Conservation (phyloP, 176 grass and related monocot species). For the Oryza glumipatula region DNA sequence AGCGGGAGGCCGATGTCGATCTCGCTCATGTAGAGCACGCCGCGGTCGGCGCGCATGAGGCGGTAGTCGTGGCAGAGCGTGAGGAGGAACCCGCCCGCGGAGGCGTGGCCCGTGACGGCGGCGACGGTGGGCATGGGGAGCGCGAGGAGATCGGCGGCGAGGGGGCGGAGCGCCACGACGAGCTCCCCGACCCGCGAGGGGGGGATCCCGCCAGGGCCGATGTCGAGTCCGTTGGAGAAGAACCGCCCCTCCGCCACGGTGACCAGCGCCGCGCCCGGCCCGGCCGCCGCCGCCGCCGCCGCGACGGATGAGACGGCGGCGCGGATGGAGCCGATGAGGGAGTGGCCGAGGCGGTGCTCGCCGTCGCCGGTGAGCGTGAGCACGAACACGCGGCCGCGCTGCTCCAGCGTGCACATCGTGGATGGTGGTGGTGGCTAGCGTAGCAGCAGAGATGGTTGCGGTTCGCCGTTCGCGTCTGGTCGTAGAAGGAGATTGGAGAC, state of each 20-base stretch:
- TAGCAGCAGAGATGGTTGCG: no score
- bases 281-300: slow-evolving; percentile 23
- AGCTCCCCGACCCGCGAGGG: slow-evolving; percentile 44
- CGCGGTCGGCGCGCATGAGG: slow-evolving; percentile 81
- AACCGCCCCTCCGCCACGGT: slow-evolving; percentile 81
- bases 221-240: slow-evolving; percentile 95
- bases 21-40: slow-evolving; percentile 96
- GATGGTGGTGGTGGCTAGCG: background rate
- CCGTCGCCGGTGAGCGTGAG: slow-evolving; percentile 88
- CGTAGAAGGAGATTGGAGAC: no score
- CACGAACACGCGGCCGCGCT: slow-evolving; percentile 80
- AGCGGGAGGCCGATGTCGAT: slow-evolving; percentile 82
- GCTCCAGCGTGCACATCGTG: slow-evolving; percentile 76
- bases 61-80: slow-evolving; percentile 87
- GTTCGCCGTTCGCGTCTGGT: no score
- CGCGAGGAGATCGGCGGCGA: slow-evolving; percentile 68
- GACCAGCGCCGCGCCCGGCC: slow-evolving; percentile 57
- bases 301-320: slow-evolving; percentile 47
- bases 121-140: slow-evolving; percentile 91
- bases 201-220: slow-evolving; percentile 61
- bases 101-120: slow-evolving; percentile 81
- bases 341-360: slow-evolving; percentile 67
- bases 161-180: slow-evolving; percentile 47
- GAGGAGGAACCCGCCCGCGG: slow-evolving; percentile 64
- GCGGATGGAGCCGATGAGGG: slow-evolving; percentile 63